Evolutionary conservation across 78 protist species (phyloP).

Genomic region (Speleostelium caveatum): DNA sequence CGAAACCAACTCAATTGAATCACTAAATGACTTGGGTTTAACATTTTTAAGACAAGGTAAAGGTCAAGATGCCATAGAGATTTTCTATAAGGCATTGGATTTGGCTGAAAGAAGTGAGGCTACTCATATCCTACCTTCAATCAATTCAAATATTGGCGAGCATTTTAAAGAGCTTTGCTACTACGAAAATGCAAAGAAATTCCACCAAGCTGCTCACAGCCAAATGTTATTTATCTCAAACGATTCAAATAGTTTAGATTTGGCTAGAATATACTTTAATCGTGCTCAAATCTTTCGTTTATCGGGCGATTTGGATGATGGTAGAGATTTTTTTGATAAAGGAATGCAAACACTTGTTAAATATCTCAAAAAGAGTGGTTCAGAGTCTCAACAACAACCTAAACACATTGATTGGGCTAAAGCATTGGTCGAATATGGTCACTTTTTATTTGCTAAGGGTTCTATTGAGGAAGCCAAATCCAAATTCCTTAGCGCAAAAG

Average conservation of each 20-base stretch:
- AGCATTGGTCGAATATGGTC: constrained; percentile 42
- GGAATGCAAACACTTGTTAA: not conserved
- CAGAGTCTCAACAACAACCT: not conserved
- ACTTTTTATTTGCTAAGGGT: constrained; percentile 12
- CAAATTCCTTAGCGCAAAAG: constrained; percentile 13
- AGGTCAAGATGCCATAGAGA: not conserved
- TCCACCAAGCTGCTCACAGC: constrained; percentile 44
- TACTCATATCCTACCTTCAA: constrained; percentile 1
- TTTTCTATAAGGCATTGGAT: not conserved
- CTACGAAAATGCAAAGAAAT: constrained; percentile 10
- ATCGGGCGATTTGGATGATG: not conserved
- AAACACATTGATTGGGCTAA: constrained; percentile 68
- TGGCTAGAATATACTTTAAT: constrained; percentile 36
- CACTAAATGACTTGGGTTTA: constrained; percentile 61
- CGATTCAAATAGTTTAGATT: constrained; percentile 1
- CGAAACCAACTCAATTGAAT: not conserved
- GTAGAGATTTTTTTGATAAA: not conserved
- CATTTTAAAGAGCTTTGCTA: constrained; percentile 13
- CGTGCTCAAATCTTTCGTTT: constrained; percentile 45
- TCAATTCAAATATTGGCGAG: constrained; percentile 55
- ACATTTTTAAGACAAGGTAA: constrained; percentile 53
- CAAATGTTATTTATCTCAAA: not conserved
- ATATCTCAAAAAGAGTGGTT: not conserved
- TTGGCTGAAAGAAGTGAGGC: not conserved
- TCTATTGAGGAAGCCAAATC: constrained; percentile 1